A percentile compares a stretch with the other conserved stretches of the same genome.
Evolutionary conservation across 1,139 yeast genomes (phyloP).

Genomic region (Diutina mesorugosa): DNA sequence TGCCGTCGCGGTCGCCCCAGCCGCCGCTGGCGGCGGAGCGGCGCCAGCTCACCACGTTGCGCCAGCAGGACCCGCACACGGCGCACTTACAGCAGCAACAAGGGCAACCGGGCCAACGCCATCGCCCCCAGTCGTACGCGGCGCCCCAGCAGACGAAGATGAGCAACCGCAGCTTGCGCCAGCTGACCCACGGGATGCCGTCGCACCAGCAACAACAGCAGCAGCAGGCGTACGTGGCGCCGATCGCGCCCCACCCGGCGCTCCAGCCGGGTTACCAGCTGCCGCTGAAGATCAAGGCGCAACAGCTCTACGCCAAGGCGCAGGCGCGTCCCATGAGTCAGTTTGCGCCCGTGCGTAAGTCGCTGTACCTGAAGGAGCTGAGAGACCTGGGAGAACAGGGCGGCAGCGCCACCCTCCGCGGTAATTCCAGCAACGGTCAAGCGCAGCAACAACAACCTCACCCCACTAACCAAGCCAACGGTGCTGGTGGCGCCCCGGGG

Average conservation of each 20-base stretch:
- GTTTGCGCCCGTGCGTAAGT: constrained; percentile 28
- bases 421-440: background rate
- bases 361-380: constrained; percentile 27
- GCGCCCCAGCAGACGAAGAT: constrained; percentile 3
- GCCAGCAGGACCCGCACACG: background rate
- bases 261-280: constrained; percentile 26
- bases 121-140: constrained; percentile 16
- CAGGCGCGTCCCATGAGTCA: constrained; percentile 27
- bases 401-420: background rate
- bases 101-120: background rate
- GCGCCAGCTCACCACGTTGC: constrained; percentile 5
- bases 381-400: background rate
- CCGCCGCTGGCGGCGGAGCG: constrained; percentile 16
- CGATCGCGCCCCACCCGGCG: constrained; percentile 32
- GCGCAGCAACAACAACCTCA: background rate
- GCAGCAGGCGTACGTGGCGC: constrained; percentile 13
- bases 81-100: background rate
- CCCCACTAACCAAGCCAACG: background rate
- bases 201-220: background rate
- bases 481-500: constrained; percentile 4
- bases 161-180: background rate
- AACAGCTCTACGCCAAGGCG: constrained; percentile 38
- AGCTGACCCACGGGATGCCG: background rate
- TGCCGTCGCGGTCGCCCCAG: constrained; percentile 6
- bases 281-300: constrained; percentile 31